A percentile compares a stretch with the other conserved stretches of the same genome.
Evolutionary conservation across 2,329 filamentous ascomycete species (phyloP).

Genomic region (Shiraia bambusicola): DNA sequence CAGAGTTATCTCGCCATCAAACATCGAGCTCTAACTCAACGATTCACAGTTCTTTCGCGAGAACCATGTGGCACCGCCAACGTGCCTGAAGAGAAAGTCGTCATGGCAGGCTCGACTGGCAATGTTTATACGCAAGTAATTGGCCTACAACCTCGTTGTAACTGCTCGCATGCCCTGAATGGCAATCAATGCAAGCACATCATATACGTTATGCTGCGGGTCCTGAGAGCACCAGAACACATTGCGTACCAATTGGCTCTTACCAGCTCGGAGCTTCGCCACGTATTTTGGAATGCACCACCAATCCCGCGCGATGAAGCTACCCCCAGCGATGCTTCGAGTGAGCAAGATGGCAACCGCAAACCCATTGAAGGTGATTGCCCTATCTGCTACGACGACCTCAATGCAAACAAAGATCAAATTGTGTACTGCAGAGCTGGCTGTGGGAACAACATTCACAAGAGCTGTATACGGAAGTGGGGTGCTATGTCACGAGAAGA

Average conservation of each 20-base stretch:
- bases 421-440: conserved; percentile 58
- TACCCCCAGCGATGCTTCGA: conserved; percentile 28
- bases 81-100: conserved; percentile 54
- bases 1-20: conserved; percentile 51
- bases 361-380: conserved; percentile 64
- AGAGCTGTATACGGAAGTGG: conserved; percentile 59
- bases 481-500: conserved; percentile 28
- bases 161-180: conserved; percentile 56
- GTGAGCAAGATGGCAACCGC: conserved; percentile 51
- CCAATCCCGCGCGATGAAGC: conserved; percentile 48
- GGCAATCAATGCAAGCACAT: conserved; percentile 67
- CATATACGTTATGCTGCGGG: conserved; percentile 60
- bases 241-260: conserved; percentile 63
- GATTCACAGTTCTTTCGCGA: conserved; percentile 60
- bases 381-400: conserved; percentile 56
- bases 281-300: conserved; percentile 58
- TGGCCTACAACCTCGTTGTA: conserved; percentile 54
- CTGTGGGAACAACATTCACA: conserved; percentile 66
- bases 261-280: conserved; percentile 58
- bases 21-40: conserved; percentile 52
- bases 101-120: conserved; percentile 62
- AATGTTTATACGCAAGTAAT: conserved; percentile 63
- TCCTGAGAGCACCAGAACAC: conserved; percentile 58
- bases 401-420: conserved; percentile 37
- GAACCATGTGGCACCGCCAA: conserved; percentile 48